Percentiles rank a stretch among this genome's conserved stretches.
phyloP scores from a whole-genome alignment of 768 basidiomycete genomes.

The Termitomyces sp. region DNA sequence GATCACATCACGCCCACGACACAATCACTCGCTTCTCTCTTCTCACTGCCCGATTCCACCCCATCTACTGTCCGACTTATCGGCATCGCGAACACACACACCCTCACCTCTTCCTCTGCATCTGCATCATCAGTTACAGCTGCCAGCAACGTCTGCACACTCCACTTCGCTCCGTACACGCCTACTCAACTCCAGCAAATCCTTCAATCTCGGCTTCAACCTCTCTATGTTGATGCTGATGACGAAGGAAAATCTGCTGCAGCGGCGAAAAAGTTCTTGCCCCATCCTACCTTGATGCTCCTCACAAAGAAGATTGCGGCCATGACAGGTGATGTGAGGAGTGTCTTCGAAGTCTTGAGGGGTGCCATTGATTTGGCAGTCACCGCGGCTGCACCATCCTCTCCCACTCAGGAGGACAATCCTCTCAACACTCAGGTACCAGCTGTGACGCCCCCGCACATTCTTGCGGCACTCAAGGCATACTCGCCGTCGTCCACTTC shows the following conservation, averaged over 20 bases:
- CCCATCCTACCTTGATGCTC: conserved; percentile 60
- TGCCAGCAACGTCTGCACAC: conserved; percentile 48
- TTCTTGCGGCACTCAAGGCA: conserved; percentile 74
- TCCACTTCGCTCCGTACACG: conserved; percentile 83
- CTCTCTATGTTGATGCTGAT: conserved; percentile 40
- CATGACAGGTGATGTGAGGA: conserved; percentile 80
- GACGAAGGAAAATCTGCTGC: conserved; percentile 25
- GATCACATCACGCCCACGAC: conserved; percentile 73
- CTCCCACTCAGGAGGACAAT: conserved; percentile 28
- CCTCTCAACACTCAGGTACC: conserved; percentile 35
- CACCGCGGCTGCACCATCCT: conserved; percentile 22
- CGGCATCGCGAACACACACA: conserved; percentile 89
- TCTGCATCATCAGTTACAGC: conserved; percentile 34
- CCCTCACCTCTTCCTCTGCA: conserved; percentile 60
- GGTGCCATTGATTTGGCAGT: conserved; percentile 74
- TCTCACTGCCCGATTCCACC: conserved; percentile 61
- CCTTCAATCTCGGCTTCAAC: conserved; percentile 58
- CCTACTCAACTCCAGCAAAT: conserved; percentile 70
- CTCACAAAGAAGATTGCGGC: conserved; percentile 81
- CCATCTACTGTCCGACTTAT: conserved; percentile 62
- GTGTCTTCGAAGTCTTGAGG: conserved; percentile 76
- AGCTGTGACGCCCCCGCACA: conserved; percentile 62
- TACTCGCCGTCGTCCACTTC: conserved; percentile 49
- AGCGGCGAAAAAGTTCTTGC: conserved; percentile 55
- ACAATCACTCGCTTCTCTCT: conserved; percentile 59